Base-by-base conservation (phyloP, 768 basidiomycete genomes). In the Roridomyces roridus region DNA sequence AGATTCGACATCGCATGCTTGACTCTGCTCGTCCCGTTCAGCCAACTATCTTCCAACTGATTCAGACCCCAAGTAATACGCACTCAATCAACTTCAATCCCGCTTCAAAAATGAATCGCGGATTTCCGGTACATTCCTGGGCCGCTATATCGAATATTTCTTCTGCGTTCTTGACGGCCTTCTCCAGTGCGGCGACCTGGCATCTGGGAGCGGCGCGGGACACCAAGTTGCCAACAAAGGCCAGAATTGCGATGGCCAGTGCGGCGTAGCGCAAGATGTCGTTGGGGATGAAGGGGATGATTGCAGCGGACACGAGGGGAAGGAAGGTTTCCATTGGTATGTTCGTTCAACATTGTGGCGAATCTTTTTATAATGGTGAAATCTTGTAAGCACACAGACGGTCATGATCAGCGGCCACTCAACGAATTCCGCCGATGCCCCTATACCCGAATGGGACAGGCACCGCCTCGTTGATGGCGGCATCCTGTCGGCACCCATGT, bases 1-100 rank as follows among this genome's bases (percentile, higher is more conserved):
- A 55, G 54, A 14, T 20, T 44, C 9, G 54, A 55, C 15, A 44
- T 18, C 3, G 41, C 23, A n/a, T 36, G 37, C 9, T 55, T 55
- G 2, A 28, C 11, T 23, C 54, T 55, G 29, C 14, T 6, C 29
- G 6, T 31, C 29, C 7, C 7, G 29, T 14, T 31, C 29, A 31
- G 29, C 14, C n/a, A 15, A n/a, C n/a, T n/a, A n/a, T n/a, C n/a
- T n/a, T n/a, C n/a, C n/a, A n/a, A n/a, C n/a, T n/a, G n/a, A n/a
- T n/a, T n/a, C n/a, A n/a, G n/a, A n/a, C n/a, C n/a, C n/a, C n/a
- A 21, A 42, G 10, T 25, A 12, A 11, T 14, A 34, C 49, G 26
- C 49, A 51, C 49, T 18, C n/a, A 17, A 29, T 29, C 40, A 51
- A 29, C 29, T 41, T 51, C 41, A 51, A 51, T 0, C 26, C 49